phyloP scores from a whole-genome alignment of 2,329 filamentous ascomycete species.

The Colletotrichum agaves region DNA sequence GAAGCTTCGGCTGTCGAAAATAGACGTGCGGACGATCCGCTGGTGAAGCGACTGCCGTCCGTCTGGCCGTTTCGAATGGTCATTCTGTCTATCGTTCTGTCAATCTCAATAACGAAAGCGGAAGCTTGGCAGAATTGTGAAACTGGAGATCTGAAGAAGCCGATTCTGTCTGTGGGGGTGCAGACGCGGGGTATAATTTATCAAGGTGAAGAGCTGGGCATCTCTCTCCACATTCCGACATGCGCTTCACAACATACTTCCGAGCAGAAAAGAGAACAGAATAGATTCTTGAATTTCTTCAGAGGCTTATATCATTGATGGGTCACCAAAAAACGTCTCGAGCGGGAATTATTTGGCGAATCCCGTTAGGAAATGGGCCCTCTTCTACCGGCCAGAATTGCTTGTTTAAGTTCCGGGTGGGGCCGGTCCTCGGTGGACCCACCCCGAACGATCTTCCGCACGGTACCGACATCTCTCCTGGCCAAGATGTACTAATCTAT shows the following conservation, averaged over 20 bases:
- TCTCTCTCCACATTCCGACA: constrained; percentile 6
- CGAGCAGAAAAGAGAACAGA: neutral
- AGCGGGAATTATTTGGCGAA: constrained; percentile 16
- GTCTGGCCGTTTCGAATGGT: neutral
- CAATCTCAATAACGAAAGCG: neutral
- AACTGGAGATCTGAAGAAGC: neutral
- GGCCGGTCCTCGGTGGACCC: constrained; percentile 15
- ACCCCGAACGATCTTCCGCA: neutral
- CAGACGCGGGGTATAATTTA: constrained; percentile 25
- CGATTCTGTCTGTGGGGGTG: neutral
- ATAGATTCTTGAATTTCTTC: neutral
- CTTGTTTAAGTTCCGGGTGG: constrained; percentile 17
- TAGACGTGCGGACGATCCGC: constrained; percentile 32
- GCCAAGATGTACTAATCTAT: neutral
- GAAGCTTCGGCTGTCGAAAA: constrained; percentile 45
- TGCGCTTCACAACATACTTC: neutral
- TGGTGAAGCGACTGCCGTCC: neutral
- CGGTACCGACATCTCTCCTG: neutral
- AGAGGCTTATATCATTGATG: neutral
- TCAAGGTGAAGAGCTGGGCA: neutral
- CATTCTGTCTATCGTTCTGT: neutral
- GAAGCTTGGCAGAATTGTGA: neutral
- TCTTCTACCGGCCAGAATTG: constrained; percentile 16
- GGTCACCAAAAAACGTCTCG: neutral
- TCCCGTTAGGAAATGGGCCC: neutral